Conservation (phyloP, 2,329 filamentous ascomycete genomes). For the Cercospora zeae-maydis region DNA sequence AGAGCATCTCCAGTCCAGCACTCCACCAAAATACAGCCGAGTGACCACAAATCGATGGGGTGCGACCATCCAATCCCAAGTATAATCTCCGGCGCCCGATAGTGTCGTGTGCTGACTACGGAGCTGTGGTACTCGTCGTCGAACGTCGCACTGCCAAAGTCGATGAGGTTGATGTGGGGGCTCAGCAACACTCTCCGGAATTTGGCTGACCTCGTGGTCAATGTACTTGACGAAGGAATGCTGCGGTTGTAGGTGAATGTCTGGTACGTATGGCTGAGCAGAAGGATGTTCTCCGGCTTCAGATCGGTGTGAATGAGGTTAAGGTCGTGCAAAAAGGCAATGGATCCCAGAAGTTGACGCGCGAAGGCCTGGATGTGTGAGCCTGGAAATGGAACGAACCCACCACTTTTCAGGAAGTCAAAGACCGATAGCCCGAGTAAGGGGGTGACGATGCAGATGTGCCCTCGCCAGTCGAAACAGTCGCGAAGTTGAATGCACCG, state of each 20-base stretch:
- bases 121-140: constrained; percentile 67
- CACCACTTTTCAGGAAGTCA: constrained; percentile 93
- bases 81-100: constrained; percentile 65
- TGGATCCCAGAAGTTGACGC: constrained; percentile 92
- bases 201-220: constrained; percentile 55
- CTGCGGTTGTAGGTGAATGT: constrained; percentile 67
- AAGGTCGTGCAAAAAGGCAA: constrained; percentile 94
- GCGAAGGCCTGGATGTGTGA: constrained; percentile 98
- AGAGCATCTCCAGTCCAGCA: constrained; percentile 66
- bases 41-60: constrained; percentile 67
- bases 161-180: constrained; percentile 64
- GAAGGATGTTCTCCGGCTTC: constrained; percentile 65
- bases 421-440: constrained; percentile 92
- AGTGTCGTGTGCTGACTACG: constrained; percentile 64
- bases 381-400: constrained; percentile 94
- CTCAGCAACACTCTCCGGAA: constrained; percentile 62
- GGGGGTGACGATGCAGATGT: constrained; percentile 83
- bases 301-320: constrained; percentile 91
- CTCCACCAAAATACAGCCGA: constrained; percentile 65
- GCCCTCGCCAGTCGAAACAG: constrained; percentile 94
- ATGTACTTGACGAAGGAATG: constrained; percentile 61
- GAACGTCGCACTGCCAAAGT: constrained; percentile 66
- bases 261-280: constrained; percentile 62
- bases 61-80: constrained; percentile 65
- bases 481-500: constrained; percentile 95